Evolutionary conservation across 75 land plant genomes (phyloP).

Genomic region (Cupressus sempervirens): DNA sequence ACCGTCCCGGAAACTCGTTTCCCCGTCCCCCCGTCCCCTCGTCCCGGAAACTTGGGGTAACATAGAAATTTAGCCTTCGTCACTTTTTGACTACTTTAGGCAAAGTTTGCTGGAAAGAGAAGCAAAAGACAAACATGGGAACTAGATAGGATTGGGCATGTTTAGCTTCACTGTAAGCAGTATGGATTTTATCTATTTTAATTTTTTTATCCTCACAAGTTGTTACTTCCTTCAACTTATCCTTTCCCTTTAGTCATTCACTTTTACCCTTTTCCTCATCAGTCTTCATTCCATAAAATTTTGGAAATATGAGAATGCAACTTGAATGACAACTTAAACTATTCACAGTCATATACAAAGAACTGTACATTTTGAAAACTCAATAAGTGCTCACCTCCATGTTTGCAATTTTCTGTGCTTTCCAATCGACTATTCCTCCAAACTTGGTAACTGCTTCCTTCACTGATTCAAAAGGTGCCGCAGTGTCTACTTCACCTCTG

Average conservation of each 20-base stretch:
- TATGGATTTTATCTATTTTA: not conserved
- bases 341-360: not conserved
- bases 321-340: not conserved
- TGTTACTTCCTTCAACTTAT: not conserved
- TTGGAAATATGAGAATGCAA: not conserved
- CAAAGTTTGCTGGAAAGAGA: not conserved
- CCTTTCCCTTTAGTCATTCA: not conserved
- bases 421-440: conserved; percentile 67
- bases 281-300: not conserved
- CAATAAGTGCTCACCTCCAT: conserved; percentile 44
- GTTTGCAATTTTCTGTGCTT: conserved; percentile 49
- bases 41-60: too few relatives aligned
- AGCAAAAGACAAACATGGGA: not conserved
- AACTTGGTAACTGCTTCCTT: conserved; percentile 73
- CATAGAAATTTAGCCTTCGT: not conserved
- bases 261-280: not conserved
- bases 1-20: too few relatives aligned
- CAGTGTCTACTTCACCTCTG: conserved; percentile 62
- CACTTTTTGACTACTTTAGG: not conserved
- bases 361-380: not conserved
- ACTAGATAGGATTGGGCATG: not conserved
- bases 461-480: conserved; percentile 79
- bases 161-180: not conserved
- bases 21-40: too few relatives aligned
- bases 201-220: not conserved